These are phyloP conservation scores for Phragmites australis DNA, from an alignment of 176 grass and related monocot species.

Conservation along the genomic window DNA sequence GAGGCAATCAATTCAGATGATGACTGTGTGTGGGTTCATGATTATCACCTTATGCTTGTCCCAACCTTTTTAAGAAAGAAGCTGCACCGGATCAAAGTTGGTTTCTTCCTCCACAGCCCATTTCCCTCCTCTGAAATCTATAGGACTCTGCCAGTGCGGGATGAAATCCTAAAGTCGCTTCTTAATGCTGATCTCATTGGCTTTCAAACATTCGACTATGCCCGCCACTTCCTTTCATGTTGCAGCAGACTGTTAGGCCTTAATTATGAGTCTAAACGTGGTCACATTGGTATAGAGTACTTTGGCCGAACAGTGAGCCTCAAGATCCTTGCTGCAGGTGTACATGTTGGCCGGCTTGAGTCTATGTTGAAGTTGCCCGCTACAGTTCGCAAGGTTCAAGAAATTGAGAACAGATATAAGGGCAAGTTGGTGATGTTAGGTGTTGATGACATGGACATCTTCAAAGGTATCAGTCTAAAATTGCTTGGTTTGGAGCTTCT, in stretches of 20 bases:
- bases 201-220: slow-evolving; percentile 88
- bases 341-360: slow-evolving; percentile 64
- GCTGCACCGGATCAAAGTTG: slow-evolving; percentile 63
- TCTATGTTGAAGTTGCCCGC: slow-evolving; percentile 61
- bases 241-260: slow-evolving; percentile 74
- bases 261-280: slow-evolving; percentile 71
- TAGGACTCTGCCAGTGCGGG: slow-evolving; percentile 78
- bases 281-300: slow-evolving; percentile 76
- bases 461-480: slow-evolving; percentile 92
- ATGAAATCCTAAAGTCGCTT: slow-evolving; percentile 69
- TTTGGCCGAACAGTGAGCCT: slow-evolving; percentile 74
- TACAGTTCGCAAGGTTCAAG: slow-evolving; percentile 64
- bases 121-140: slow-evolving; percentile 81
- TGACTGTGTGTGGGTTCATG: slow-evolving; percentile 88
- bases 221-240: slow-evolving; percentile 80
- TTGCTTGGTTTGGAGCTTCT: slow-evolving; percentile 71
- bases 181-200: slow-evolving; percentile 82
- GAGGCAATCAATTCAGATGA: slow-evolving; percentile 79
- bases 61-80: slow-evolving; percentile 79
- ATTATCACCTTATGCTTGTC: slow-evolving; percentile 90
- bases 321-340: slow-evolving; percentile 78
- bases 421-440: slow-evolving; percentile 71
- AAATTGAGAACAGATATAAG: slow-evolving; percentile 61
- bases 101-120: slow-evolving; percentile 80
- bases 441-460: slow-evolving; percentile 87